These are phyloP conservation scores for Linnemannia schmuckeri DNA, from an alignment of 192 early-diverging fungal genomes.

Conservation along the genomic window DNA sequence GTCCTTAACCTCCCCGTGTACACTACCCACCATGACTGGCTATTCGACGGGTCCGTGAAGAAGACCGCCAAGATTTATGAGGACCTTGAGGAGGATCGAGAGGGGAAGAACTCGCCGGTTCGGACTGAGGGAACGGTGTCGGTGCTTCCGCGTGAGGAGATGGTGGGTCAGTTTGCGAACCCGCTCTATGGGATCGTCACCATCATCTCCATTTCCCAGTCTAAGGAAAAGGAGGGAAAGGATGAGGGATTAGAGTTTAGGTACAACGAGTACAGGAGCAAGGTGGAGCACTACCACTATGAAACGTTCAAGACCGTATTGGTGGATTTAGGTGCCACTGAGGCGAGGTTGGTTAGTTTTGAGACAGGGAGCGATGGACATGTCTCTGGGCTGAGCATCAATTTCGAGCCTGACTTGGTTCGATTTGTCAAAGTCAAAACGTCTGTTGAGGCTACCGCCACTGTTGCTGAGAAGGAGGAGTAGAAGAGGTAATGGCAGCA, in stretches of 20 bases:
- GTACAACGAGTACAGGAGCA: neutral
- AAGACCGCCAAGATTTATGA: neutral
- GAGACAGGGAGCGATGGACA: neutral
- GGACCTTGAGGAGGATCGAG: neutral
- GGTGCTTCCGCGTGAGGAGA: neutral
- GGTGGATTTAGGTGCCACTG: neutral
- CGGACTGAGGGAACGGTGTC: neutral
- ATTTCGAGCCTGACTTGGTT: neutral
- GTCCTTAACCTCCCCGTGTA: neutral
- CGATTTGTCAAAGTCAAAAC: neutral
- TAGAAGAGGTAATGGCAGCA: neutral
- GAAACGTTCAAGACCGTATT: constrained; percentile 7
- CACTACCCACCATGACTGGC: neutral
- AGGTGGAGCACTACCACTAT: constrained; percentile 13
- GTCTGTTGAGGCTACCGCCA: neutral
- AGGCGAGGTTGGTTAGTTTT: neutral
- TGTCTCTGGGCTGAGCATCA: neutral
- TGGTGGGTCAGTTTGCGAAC: neutral
- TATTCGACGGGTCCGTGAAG: neutral
- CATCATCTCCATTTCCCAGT: neutral
- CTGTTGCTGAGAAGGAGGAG: neutral
- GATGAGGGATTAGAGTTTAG: neutral
- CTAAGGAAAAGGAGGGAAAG: neutral
- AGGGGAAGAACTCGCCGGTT: neutral
- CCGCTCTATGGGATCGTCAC: neutral